These are phyloP conservation scores for Melastoma candidum DNA, from an alignment of 441 rosid species.

Conservation along the genomic window DNA sequence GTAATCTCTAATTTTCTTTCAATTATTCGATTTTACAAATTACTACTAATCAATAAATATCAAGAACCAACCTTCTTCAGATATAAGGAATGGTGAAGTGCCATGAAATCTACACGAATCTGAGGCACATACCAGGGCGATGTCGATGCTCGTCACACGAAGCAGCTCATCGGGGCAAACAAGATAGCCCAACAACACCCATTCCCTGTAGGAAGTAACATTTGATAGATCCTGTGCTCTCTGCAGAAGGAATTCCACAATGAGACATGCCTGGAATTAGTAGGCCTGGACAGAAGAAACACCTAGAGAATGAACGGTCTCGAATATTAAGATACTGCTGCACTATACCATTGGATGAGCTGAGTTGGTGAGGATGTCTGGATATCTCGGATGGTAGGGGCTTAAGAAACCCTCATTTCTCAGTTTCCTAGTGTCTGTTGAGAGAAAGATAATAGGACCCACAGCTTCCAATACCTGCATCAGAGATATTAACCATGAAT, in stretches of 20 bases:
- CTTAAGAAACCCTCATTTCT: conserved; percentile 98
- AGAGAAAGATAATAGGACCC: conserved; percentile 92
- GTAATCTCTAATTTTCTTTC: no score
- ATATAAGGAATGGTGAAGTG: no score
- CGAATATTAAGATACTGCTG: conserved; percentile 8
- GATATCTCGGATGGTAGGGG: conserved; percentile 98
- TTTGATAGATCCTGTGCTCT: conserved; percentile 99
- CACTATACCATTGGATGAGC: conserved; percentile 92
- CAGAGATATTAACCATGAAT: not conserved
- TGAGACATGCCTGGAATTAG: no score
- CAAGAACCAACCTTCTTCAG: no score
- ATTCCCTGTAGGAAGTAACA: conserved; percentile 95
- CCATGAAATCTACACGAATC: no score
- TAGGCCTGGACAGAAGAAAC: not conserved
- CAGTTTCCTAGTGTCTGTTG: conserved; percentile 95
- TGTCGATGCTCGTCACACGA: conserved; percentile 98
- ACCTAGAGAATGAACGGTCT: conserved; percentile 4
- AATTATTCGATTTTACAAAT: no score
- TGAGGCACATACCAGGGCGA: conserved; percentile 57
- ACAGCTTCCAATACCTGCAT: conserved; percentile 97
- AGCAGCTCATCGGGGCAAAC: conserved; percentile 99
- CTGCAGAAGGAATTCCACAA: conserved; percentile 31
- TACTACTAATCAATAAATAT: no score
- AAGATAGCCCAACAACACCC: conserved; percentile 98
- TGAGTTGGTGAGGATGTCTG: conserved; percentile 97